A percentile compares a stretch with the other conserved stretches of the same genome.
phyloP scores from a whole-genome alignment of 805 yeast species.

The Nakazawaea laoshanensis region DNA sequence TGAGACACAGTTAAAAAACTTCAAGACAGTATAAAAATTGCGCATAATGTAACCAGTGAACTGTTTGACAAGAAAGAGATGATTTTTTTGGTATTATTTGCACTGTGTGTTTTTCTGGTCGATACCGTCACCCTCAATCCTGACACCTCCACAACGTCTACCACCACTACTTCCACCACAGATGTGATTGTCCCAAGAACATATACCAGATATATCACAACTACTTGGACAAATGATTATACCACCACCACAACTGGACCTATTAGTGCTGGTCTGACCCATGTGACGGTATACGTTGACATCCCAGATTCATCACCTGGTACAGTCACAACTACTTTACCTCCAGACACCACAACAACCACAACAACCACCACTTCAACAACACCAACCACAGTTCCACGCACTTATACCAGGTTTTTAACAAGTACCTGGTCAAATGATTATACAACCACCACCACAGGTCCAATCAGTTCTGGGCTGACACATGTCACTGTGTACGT shows the following conservation, averaged over 20 bases:
- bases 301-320: neutral
- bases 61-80: too few relatives aligned
- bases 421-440: neutral
- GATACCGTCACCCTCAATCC: too few relatives aligned
- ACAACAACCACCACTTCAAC: neutral
- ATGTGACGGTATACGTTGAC: conserved; percentile 4
- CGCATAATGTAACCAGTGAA: too few relatives aligned
- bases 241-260: conserved; percentile 1
- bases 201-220: conserved; percentile 3
- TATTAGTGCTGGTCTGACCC: conserved; percentile 4
- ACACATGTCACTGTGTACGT: conserved; percentile 2
- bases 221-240: neutral
- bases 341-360: neutral
- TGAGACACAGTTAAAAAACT: too few relatives aligned
- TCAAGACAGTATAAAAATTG: too few relatives aligned
- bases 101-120: too few relatives aligned
- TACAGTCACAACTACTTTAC: neutral
- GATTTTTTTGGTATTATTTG: too few relatives aligned
- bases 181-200: conserved; percentile 1
- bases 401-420: conserved; percentile 3
- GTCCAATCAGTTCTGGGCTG: conserved; percentile 1
- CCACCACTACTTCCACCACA: conserved; percentile 1
- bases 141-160: conserved; percentile 2
- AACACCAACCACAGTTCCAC: neutral
- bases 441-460: conserved; percentile 3